Evolutionary conservation across 2,329 filamentous ascomycete genomes (phyloP).

Genomic region (Helminthosporium solani): DNA sequence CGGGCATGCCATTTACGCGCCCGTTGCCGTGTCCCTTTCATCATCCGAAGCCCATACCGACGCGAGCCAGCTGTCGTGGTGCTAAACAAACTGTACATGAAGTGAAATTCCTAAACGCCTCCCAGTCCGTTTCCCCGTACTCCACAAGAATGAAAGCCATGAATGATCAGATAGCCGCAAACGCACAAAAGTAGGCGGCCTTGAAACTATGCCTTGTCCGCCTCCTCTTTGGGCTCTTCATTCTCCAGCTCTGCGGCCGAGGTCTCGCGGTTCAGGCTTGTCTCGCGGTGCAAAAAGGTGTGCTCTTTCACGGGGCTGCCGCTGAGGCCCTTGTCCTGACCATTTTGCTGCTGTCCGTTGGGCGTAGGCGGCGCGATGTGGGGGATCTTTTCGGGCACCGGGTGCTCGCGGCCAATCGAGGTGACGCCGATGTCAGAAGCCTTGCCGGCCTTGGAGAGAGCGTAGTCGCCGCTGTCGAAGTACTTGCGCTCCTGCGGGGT

Average conservation of each 20-base stretch:
- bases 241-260: constrained; percentile 63
- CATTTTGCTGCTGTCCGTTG: constrained; percentile 52
- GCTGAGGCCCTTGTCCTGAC: constrained; percentile 57
- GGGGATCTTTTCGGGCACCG: constrained; percentile 91
- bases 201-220: constrained; percentile 20
- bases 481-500: constrained; percentile 77
- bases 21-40: background rate
- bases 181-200: background rate
- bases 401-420: constrained; percentile 90
- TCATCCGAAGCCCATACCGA: background rate
- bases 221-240: constrained; percentile 22
- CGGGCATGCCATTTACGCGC: background rate
- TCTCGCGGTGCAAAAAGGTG: constrained; percentile 82
- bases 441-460: constrained; percentile 95
- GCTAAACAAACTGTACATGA: constrained; percentile 21
- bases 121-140: background rate
- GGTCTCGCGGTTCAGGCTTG: constrained; percentile 73
- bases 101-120: constrained; percentile 12
- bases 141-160: constrained; percentile 2
- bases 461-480: constrained; percentile 95
- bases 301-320: constrained; percentile 88
- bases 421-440: constrained; percentile 91
- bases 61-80: constrained; percentile 2
- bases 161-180: constrained; percentile 1
- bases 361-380: constrained; percentile 70